phyloP scores from a whole-genome alignment of 2,329 filamentous ascomycete genomes.

The Ophiostoma montium region DNA sequence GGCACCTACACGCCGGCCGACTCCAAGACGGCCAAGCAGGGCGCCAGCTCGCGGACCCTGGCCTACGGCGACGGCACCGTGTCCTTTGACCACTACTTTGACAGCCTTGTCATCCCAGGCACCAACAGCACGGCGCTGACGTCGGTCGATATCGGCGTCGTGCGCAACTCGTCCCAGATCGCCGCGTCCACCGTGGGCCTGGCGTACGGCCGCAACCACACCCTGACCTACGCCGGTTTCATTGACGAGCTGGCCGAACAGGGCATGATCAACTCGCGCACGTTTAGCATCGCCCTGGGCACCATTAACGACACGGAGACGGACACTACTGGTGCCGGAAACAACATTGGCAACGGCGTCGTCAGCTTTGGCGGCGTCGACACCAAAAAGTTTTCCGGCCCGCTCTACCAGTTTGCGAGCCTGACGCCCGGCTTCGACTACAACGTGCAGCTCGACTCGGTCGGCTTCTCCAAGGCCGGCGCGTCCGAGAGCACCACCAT shows the following conservation, averaged over 20 bases:
- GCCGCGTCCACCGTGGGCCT: conserved; percentile 52
- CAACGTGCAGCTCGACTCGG: conserved; percentile 27
- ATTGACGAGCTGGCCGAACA: conserved; percentile 31
- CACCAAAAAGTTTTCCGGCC: conserved; percentile 29
- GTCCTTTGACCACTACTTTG: conserved; percentile 27
- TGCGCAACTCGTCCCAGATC: conserved; percentile 29
- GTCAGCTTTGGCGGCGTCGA: conserved; percentile 33
- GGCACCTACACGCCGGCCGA: conserved; percentile 25
- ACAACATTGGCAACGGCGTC: conserved; percentile 15
- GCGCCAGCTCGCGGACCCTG: too few species aligned
- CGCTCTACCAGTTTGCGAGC: conserved; percentile 19
- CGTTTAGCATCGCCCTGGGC: conserved; percentile 22
- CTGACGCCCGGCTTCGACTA: conserved; percentile 24
- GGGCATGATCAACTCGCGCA: conserved; percentile 29
- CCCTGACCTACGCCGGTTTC: conserved; percentile 29
- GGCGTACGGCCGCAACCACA: conserved; percentile 38
- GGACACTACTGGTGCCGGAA: conserved; percentile 3
- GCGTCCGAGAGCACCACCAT: conserved; percentile 7
- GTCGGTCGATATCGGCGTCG: conserved; percentile 45
- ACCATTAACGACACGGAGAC: conserved; percentile 9
- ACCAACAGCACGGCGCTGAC: conserved; percentile 23
- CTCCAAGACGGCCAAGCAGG: conserved; percentile 22
- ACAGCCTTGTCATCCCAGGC: conserved; percentile 22
- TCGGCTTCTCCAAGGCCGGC: conserved; percentile 22
- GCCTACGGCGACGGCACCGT: conserved; percentile 32